A percentile compares a stretch with the other conserved stretches of the same genome.
Conservation (phyloP, 805 yeast species). For the Novakomyces olei region DNA sequence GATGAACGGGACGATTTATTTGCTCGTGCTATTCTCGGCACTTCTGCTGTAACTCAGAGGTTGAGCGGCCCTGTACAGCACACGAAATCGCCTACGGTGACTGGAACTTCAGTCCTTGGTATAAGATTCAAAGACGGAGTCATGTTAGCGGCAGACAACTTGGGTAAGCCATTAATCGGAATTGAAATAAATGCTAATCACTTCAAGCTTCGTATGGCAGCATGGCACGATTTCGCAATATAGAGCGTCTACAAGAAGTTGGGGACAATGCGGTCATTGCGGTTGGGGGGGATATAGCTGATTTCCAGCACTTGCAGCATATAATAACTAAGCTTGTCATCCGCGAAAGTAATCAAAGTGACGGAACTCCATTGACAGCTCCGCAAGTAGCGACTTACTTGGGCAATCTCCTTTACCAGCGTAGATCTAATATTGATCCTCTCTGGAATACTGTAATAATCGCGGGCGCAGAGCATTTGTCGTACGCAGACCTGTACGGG, state of each 20-base stretch:
- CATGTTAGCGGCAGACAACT: constrained; percentile 81
- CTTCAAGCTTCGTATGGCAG: constrained; percentile 92
- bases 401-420: constrained; percentile 58
- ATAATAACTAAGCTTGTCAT: constrained; percentile 56
- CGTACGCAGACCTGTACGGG: constrained; percentile 78
- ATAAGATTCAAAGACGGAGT: constrained; percentile 79
- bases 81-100: constrained; percentile 85
- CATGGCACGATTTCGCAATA: constrained; percentile 59
- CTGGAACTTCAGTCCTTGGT: constrained; percentile 90
- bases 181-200: constrained; percentile 4
- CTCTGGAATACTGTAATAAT: constrained; percentile 86
- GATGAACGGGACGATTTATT: too few species aligned
- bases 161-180: constrained; percentile 20
- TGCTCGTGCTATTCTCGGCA: too few species aligned
- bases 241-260: constrained; percentile 65
- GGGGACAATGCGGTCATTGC: constrained; percentile 82
- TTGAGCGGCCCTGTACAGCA: too few species aligned
- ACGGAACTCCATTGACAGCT: constrained; percentile 53
- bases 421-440: constrained; percentile 88
- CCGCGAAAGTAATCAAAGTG: constrained; percentile 56
- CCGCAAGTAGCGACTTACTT: constrained; percentile 73
- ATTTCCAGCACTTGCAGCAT: constrained; percentile 63
- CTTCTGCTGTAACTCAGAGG: too few species aligned
- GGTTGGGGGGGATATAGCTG: constrained; percentile 82
- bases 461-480: constrained; percentile 54